Evolutionary conservation across 1,284 basidiomycete species (phyloP).

Genomic region (Mixia osmundae): DNA sequence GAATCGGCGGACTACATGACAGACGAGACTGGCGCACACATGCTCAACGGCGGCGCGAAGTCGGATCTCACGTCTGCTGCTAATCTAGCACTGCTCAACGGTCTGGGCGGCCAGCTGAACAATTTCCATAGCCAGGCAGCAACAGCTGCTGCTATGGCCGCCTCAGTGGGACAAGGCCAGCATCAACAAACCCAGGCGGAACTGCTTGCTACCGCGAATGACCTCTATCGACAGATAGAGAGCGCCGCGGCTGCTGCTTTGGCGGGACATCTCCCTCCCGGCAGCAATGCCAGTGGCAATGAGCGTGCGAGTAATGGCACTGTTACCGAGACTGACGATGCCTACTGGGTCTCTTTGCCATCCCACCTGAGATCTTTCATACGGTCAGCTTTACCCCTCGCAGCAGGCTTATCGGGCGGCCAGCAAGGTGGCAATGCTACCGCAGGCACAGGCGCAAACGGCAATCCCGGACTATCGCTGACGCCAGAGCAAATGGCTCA

Average conservation of each 20-base stretch:
- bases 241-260: conserved; percentile 23
- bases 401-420: conserved; percentile 16
- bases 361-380: conserved; percentile 33
- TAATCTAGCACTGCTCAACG: too few relatives aligned
- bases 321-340: conserved; percentile 25
- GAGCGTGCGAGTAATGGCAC: background rate
- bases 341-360: conserved; percentile 34
- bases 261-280: conserved; percentile 4
- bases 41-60: too few relatives aligned
- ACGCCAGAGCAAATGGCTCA: conserved; percentile 19
- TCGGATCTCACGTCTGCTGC: too few relatives aligned
- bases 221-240: conserved; percentile 35
- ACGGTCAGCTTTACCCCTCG: conserved; percentile 31
- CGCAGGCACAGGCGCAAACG: conserved; percentile 4
- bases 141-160: too few relatives aligned
- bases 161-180: too few relatives aligned
- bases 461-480: conserved; percentile 12
- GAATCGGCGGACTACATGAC: too few relatives aligned
- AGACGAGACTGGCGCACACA: too few relatives aligned
- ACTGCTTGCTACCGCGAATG: conserved; percentile 32
- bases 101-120: too few relatives aligned
- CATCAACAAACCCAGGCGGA: conserved; percentile 33
- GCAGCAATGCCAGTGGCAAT: background rate
- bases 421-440: background rate
- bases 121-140: too few relatives aligned